Conservation (phyloP, 2,329 filamentous ascomycete species). For the Colletotrichum sp. region DNA sequence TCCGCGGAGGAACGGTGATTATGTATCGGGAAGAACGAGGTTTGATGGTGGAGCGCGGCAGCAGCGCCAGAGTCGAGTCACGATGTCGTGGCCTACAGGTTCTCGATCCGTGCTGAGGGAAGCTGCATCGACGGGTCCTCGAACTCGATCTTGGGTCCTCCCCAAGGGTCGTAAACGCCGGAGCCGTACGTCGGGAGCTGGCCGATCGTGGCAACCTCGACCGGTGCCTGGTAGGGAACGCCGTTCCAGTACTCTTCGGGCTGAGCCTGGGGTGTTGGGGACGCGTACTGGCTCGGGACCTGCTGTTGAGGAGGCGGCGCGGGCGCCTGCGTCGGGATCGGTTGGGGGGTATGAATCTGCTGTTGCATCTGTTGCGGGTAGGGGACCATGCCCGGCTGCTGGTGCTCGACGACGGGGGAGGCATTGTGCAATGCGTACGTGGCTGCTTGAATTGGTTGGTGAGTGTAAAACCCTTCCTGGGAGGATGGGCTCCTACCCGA, state of each 20-base stretch:
- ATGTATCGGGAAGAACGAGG: not conserved
- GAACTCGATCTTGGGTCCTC: slow-evolving; percentile 57
- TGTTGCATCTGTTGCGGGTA: slow-evolving; percentile 42
- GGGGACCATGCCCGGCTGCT: slow-evolving; percentile 45
- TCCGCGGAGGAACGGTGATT: not conserved
- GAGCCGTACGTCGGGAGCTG: slow-evolving; percentile 55
- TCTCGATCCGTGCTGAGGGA: slow-evolving; percentile 63
- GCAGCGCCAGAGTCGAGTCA: not conserved
- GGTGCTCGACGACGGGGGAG: slow-evolving; percentile 51
- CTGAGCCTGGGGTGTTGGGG: slow-evolving; percentile 42
- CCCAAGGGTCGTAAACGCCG: slow-evolving; percentile 58
- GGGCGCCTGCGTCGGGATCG: slow-evolving; percentile 29
- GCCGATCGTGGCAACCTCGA: slow-evolving; percentile 61
- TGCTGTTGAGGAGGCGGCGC: slow-evolving; percentile 28
- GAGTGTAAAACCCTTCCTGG: slow-evolving; percentile 63
- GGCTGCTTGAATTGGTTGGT: slow-evolving; percentile 52
- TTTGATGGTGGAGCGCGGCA: not conserved
- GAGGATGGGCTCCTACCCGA: slow-evolving; percentile 59
- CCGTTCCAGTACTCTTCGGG: slow-evolving; percentile 58
- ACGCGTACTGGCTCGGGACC: slow-evolving; percentile 27
- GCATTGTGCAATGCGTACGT: slow-evolving; percentile 53
- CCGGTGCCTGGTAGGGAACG: slow-evolving; percentile 58
- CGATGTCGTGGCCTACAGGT: slow-evolving; percentile 41
- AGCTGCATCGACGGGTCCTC: slow-evolving; percentile 64
- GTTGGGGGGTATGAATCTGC: slow-evolving; percentile 37